Conservation (phyloP, 2,329 filamentous ascomycete species). For the Ophiostoma fasciatum region DNA sequence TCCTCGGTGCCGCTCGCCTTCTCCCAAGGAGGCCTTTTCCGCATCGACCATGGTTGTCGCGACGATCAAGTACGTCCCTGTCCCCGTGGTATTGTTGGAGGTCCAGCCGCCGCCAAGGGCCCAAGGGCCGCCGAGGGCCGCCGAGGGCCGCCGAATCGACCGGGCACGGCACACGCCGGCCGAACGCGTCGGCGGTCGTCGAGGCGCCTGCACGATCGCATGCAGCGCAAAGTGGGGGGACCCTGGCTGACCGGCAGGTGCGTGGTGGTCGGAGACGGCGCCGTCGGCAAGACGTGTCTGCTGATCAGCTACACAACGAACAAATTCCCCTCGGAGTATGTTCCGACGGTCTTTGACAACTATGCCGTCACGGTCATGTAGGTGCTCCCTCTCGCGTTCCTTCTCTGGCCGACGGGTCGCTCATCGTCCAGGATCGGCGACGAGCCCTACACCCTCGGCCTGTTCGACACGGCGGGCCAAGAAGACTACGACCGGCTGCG, state of each 20-base stretch:
- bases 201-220: background rate
- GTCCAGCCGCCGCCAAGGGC: too few species aligned
- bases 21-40: constrained; percentile 12
- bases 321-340: constrained; percentile 99
- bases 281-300: constrained; percentile 96
- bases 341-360: constrained; percentile 98
- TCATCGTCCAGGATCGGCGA: constrained; percentile 70
- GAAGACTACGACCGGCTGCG: constrained; percentile 98
- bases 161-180: too few species aligned
- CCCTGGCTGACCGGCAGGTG: constrained; percentile 45
- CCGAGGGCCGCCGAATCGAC: too few species aligned
- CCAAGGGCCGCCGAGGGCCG: too few species aligned
- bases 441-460: constrained; percentile 90
- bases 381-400: constrained; percentile 28
- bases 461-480: constrained; percentile 97
- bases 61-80: constrained; percentile 46
- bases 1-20: too few species aligned
- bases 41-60: constrained; percentile 42
- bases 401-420: background rate
- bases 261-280: constrained; percentile 98
- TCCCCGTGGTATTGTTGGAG: too few species aligned
- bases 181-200: constrained; percentile 1
- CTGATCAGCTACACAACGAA: constrained; percentile 99
- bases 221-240: too few species aligned
- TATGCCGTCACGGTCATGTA: constrained; percentile 99